Evolutionary conservation across 2,329 filamentous ascomycete species (phyloP).

Genomic region (Paecilomyces niveus): DNA sequence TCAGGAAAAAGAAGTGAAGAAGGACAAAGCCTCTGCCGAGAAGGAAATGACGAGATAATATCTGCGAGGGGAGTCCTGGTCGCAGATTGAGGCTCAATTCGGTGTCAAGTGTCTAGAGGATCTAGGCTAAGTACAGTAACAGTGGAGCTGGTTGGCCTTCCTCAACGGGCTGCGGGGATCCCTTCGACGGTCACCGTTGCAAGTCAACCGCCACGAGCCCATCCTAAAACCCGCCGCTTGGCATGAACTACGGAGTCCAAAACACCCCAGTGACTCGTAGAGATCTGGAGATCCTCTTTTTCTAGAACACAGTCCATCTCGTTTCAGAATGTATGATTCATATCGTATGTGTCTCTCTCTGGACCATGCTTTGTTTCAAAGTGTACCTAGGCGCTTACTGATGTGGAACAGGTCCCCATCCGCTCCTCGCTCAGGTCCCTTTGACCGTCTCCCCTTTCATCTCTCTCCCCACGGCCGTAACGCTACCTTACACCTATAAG

Average conservation of each 20-base stretch:
- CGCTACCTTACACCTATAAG: slow-evolving; percentile 93
- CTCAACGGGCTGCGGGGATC: not conserved
- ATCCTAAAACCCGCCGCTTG: not conserved
- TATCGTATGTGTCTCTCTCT: slow-evolving; percentile 27
- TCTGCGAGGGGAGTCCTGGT: not conserved
- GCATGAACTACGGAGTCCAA: not conserved
- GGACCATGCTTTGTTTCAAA: not conserved
- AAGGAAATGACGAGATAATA: not conserved
- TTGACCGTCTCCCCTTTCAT: slow-evolving; percentile 93
- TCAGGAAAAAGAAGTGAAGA: not conserved
- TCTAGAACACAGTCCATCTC: not conserved
- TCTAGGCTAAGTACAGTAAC: not conserved
- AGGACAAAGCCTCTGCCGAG: not conserved
- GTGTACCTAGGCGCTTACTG: not conserved
- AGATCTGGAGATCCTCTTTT: not conserved
- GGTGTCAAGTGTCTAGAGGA: not conserved
- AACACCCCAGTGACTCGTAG: not conserved
- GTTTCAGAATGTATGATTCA: slow-evolving; percentile 37
- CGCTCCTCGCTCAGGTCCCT: slow-evolving; percentile 83
- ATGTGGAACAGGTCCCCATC: slow-evolving; percentile 62
- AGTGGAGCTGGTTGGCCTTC: not conserved
- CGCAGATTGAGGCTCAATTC: not conserved
- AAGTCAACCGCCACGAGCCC: not conserved
- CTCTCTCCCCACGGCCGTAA: slow-evolving; percentile 79
- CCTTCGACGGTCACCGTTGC: not conserved